These are phyloP conservation scores for Aspergillus bertholletiae DNA, from an alignment of 495 filamentous ascomycete genomes.

Conservation along the genomic window DNA sequence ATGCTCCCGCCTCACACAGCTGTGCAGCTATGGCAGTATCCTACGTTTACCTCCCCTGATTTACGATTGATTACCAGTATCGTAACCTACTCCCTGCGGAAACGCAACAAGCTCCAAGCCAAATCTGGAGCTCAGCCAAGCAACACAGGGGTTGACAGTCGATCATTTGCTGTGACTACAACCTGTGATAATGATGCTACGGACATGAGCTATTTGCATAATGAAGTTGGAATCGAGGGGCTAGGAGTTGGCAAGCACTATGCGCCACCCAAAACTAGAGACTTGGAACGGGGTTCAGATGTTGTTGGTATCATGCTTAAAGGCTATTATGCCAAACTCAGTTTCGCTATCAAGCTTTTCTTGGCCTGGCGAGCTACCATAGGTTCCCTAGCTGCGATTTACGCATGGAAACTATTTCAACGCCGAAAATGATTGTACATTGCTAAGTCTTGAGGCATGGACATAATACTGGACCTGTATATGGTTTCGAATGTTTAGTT, in stretches of 20 bases:
- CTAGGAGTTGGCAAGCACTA: conserved; percentile 47
- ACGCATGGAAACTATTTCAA: conserved; percentile 30
- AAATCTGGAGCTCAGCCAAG: conserved; percentile 35
- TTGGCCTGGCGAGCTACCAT: conserved; percentile 34
- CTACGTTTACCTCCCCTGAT: conserved; percentile 69
- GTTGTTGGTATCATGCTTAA: conserved; percentile 62
- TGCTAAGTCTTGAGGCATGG: neutral
- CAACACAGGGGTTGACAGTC: conserved; percentile 41
- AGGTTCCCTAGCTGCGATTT: conserved; percentile 31
- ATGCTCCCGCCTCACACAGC: conserved; percentile 62
- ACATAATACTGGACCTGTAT: neutral
- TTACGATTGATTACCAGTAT: conserved; percentile 57
- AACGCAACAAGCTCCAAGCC: conserved; percentile 45
- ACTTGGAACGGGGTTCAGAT: conserved; percentile 27
- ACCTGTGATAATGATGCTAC: conserved; percentile 11
- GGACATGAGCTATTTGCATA: conserved; percentile 25
- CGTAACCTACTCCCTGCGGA: conserved; percentile 58
- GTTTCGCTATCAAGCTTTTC: conserved; percentile 54
- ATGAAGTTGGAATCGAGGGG: conserved; percentile 43
- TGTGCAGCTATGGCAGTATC: conserved; percentile 64
- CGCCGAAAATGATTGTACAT: neutral
- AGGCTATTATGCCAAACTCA: conserved; percentile 66
- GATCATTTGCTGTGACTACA: conserved; percentile 39
- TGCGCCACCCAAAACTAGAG: conserved; percentile 22
- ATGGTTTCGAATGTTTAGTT: too few species aligned